phyloP scores from a whole-genome alignment of 768 basidiomycete species.

The Tricholoma matsutake region DNA sequence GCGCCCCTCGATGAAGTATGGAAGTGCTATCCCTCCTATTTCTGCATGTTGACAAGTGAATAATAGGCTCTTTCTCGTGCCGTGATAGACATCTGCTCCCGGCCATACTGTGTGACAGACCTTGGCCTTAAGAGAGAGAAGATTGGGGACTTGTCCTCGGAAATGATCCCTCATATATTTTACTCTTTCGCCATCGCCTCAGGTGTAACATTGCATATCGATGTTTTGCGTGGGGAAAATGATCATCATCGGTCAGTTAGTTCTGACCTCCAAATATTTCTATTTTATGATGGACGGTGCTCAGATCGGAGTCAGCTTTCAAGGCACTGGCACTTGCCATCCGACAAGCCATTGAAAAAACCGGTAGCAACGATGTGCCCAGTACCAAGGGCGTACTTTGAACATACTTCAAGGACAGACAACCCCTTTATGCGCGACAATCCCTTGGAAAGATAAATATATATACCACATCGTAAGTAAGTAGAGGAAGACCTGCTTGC shows the following conservation, averaged over 20 bases:
- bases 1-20: constrained; percentile 95
- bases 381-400: constrained; percentile 94
- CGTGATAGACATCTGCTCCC: constrained; percentile 97
- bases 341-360: constrained; percentile 87
- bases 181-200: constrained; percentile 98
- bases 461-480: not conserved
- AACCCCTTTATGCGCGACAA: too few relatives aligned
- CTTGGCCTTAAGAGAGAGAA: constrained; percentile 87
- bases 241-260: constrained; percentile 88
- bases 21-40: not conserved
- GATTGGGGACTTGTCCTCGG: constrained; percentile 91
- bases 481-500: not conserved
- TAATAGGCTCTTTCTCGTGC: constrained; percentile 87
- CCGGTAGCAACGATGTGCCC: constrained; percentile 87
- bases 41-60: not conserved
- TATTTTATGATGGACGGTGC: constrained; percentile 1
- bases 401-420: not conserved
- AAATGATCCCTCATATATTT: constrained; percentile 98
- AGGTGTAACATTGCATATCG: constrained; percentile 90
- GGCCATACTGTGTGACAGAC: constrained; percentile 93
- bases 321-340: constrained; percentile 96
- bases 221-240: constrained; percentile 92
- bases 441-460: not conserved
- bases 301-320: constrained; percentile 94
- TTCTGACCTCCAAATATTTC: not conserved